phyloP scores from a whole-genome alignment of 2,329 filamentous ascomycete species.

The Botrytis pseudocinerea region DNA sequence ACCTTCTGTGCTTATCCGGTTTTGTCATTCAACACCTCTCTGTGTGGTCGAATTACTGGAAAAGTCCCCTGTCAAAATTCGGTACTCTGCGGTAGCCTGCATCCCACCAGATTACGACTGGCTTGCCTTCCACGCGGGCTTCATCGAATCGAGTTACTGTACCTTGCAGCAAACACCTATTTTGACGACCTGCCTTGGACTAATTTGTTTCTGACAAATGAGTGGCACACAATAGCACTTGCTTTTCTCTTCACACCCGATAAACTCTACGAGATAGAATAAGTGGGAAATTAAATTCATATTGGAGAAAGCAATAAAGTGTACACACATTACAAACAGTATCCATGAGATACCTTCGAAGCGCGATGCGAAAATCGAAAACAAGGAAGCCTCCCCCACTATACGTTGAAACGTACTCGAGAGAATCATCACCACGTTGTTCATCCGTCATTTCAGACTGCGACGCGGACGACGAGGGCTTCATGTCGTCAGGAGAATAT shows the following conservation, averaged over 20 bases:
- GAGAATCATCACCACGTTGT: conserved; percentile 39
- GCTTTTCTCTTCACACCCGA: conserved; percentile 27
- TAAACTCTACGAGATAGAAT: conserved; percentile 19
- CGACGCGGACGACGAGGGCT: conserved; percentile 51
- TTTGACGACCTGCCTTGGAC: conserved; percentile 30
- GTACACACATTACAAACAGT: conserved; percentile 54
- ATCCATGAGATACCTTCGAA: conserved; percentile 47
- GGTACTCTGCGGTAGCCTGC: conserved; percentile 37
- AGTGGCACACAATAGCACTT: conserved; percentile 32
- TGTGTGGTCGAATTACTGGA: conserved; percentile 30
- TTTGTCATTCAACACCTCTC: conserved; percentile 27
- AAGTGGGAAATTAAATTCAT: conserved; percentile 8
- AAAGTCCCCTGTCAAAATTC: conserved; percentile 31
- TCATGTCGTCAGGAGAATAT: conserved; percentile 50
- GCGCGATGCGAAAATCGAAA: conserved; percentile 42
- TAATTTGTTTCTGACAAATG: conserved; percentile 33
- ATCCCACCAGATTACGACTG: conserved; percentile 35
- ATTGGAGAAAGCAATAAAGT: conserved; percentile 19
- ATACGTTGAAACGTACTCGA: conserved; percentile 34
- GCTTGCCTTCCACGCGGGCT: conserved; percentile 31
- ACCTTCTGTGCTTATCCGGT: conserved; percentile 33
- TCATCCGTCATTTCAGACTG: conserved; percentile 43
- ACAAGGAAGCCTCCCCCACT: conserved; percentile 39
- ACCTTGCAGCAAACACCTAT: conserved; percentile 31
- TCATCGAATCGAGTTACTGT: conserved; percentile 25